A percentile compares a stretch with the other conserved stretches of the same genome.
Evolutionary conservation across 805 yeast genomes (phyloP).

Genomic region (Jamesozyma piceae): DNA sequence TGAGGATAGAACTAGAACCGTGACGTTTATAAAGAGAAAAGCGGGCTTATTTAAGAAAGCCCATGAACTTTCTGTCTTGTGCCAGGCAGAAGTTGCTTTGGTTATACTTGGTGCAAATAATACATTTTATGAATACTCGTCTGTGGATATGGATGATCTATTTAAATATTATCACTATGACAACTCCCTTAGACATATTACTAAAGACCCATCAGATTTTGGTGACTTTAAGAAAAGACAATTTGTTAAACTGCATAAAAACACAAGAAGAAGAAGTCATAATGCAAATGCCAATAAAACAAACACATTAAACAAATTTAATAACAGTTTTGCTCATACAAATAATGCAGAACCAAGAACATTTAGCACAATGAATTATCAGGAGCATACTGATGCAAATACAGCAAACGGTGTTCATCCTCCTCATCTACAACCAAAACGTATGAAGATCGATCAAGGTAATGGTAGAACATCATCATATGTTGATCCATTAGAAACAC

Average conservation of each 20-base stretch:
- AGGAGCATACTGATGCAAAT: background rate
- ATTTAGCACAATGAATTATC: background rate
- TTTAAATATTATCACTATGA: conserved; percentile 32
- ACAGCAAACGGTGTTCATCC: background rate
- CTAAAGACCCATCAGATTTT: conserved; percentile 44
- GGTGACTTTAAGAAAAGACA: conserved; percentile 44
- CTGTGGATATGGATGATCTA: conserved; percentile 52
- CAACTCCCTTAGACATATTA: conserved; percentile 6
- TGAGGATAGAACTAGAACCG: conserved; percentile 66
- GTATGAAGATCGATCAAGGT: background rate
- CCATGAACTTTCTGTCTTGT: conserved; percentile 63
- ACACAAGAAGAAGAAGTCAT: conserved; percentile 1
- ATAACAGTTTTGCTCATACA: background rate
- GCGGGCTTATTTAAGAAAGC: conserved; percentile 79
- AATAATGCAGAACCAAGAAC: background rate
- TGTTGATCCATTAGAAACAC: too few relatives aligned
- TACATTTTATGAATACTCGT: conserved; percentile 75
- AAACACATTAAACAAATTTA: background rate
- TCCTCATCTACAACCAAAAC: background rate
- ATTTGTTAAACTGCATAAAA: conserved; percentile 4
- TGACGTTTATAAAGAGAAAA: conserved; percentile 84
- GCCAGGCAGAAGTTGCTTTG: conserved; percentile 89
- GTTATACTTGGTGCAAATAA: conserved; percentile 77
- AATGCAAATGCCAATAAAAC: background rate
- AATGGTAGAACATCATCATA: too few relatives aligned